Conservation (phyloP, 164 flowering plant genomes). For the Cinnamomum micranthum region DNA sequence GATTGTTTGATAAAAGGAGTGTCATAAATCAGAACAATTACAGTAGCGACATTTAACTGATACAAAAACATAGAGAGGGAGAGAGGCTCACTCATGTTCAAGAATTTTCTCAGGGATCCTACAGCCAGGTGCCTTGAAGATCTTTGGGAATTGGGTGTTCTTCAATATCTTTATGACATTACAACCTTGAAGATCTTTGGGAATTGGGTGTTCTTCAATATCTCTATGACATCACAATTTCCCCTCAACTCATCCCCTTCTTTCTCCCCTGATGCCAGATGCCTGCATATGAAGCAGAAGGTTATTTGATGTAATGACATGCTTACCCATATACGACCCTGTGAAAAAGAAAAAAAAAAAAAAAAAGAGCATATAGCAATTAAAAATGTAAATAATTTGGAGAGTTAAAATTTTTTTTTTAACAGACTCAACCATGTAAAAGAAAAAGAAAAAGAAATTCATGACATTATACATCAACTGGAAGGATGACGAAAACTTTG, state of each 20-base stretch:
- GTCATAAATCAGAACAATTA: neutral
- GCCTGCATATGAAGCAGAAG: conserved; percentile 83
- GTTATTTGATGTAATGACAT: conserved; percentile 63
- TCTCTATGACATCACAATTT: conserved; percentile 22
- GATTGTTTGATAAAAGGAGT: neutral
- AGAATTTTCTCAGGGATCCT: conserved; percentile 66
- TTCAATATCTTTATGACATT: conserved; percentile 72
- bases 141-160: conserved; percentile 57
- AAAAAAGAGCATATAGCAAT: neutral
- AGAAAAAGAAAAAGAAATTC: too few species aligned
- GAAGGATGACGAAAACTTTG: too few species aligned
- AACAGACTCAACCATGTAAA: too few species aligned
- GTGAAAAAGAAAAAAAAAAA: conserved; percentile 12
- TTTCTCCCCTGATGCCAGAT: conserved; percentile 84
- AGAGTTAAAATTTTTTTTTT: too few species aligned
- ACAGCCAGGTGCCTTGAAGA: conserved; percentile 38
- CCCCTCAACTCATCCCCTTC: conserved; percentile 83
- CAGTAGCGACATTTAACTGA: neutral
- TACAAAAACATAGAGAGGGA: neutral
- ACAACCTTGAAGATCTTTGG: too few species aligned
- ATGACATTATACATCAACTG: too few species aligned
- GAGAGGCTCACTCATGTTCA: conserved; percentile 62
- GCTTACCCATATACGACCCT: conserved; percentile 87
- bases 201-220: too few species aligned
- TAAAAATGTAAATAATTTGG: neutral